A percentile compares a stretch with the other conserved stretches of the same genome.
phyloP scores from a whole-genome alignment of 345 rosid genomes.

The Arabis alpina region DNA sequence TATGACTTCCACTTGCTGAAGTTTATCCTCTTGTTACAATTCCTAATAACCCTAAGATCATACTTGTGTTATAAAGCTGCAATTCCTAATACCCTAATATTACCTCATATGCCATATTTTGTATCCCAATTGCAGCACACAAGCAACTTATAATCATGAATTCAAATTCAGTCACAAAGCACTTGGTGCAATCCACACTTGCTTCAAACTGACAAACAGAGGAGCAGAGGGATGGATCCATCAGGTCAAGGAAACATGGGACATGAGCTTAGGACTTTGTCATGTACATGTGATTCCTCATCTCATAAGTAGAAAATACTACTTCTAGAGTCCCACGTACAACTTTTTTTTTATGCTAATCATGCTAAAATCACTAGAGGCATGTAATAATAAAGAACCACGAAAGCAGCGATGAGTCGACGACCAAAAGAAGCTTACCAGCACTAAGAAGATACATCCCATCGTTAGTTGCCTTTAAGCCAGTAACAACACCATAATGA shows the following conservation, averaged over 20 bases:
- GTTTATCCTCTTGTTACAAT: background rate
- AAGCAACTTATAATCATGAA: conserved; percentile 9
- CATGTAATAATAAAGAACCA: background rate
- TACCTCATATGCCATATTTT: background rate
- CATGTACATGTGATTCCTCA: background rate
- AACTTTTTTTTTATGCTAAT: too few relatives aligned
- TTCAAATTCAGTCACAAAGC: background rate
- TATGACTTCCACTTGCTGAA: background rate
- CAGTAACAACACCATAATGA: conserved; percentile 93
- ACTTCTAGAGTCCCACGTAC: background rate
- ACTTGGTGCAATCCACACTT: background rate
- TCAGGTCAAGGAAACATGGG: background rate
- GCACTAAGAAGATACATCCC: conserved; percentile 97
- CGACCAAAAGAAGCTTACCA: conserved; percentile 55
- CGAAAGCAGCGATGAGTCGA: conserved; percentile 22
- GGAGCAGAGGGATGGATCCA: background rate
- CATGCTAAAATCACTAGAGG: conserved; percentile 5
- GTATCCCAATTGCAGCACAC: background rate
- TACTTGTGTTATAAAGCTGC: background rate
- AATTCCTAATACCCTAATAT: conserved; percentile 3
- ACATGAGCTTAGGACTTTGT: background rate
- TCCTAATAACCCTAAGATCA: background rate
- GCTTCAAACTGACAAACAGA: background rate
- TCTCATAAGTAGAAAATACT: background rate
- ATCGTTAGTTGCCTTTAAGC: conserved; percentile 76